A percentile compares a stretch with the other conserved stretches of the same genome.
Evolutionary conservation across 345 rosid species (phyloP).

Genomic region (Iberis pinnata): DNA sequence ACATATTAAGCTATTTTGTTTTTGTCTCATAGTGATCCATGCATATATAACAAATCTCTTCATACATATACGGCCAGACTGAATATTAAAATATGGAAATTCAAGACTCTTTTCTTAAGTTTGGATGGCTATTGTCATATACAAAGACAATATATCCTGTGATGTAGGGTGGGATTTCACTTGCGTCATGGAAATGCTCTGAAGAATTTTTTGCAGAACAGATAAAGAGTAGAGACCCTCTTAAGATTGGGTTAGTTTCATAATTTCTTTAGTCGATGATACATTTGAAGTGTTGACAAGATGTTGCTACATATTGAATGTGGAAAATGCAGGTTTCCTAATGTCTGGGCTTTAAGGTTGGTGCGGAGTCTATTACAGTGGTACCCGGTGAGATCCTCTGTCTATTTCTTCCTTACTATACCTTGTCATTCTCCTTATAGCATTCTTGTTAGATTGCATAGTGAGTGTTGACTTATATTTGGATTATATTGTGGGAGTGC

Average conservation of each 20-base stretch:
- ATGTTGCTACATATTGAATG: background rate
- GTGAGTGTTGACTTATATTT: background rate
- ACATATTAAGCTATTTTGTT: background rate
- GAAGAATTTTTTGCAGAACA: constrained; percentile 73
- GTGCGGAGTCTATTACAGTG: constrained; percentile 72
- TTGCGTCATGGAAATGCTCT: constrained; percentile 94
- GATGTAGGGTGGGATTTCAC: constrained; percentile 59
- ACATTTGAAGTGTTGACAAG: background rate
- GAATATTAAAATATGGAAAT: no score
- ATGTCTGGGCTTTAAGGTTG: constrained; percentile 75
- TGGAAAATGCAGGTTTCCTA: constrained; percentile 54
- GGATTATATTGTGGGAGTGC: constrained; percentile 4
- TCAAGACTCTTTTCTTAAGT: background rate
- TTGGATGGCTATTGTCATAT: constrained; percentile 6
- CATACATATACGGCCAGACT: background rate
- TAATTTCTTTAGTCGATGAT: background rate
- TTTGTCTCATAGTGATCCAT: constrained; percentile 15
- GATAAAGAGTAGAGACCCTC: constrained; percentile 86
- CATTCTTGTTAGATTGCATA: background rate
- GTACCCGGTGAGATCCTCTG: constrained; percentile 63
- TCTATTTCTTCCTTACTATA: background rate
- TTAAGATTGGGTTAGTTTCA: constrained; percentile 61
- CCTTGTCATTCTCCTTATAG: background rate
- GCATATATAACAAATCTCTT: background rate
- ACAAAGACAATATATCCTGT: constrained; percentile 2